A percentile compares a stretch with the other conserved stretches of the same genome.
These are phyloP conservation scores for Cercophora newfieldiana DNA, from an alignment of 495 filamentous ascomycete genomes.

Conservation along the genomic window DNA sequence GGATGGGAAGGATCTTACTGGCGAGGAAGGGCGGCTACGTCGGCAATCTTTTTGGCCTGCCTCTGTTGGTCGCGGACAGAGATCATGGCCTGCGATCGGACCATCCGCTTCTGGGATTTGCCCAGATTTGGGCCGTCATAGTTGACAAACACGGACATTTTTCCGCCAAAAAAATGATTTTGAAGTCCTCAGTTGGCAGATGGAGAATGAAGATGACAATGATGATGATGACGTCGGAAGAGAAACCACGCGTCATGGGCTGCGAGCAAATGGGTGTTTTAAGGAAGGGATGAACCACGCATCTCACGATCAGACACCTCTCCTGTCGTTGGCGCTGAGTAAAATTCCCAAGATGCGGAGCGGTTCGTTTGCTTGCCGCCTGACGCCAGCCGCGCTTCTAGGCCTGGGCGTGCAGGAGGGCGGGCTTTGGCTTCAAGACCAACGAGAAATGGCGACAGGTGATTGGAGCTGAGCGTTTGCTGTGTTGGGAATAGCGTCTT, in stretches of 20 bases:
- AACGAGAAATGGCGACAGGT: neutral
- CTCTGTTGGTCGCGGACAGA: conserved; percentile 11
- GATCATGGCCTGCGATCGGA: conserved; percentile 18
- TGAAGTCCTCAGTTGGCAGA: no score
- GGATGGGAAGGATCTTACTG: neutral
- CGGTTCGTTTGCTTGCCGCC: no score
- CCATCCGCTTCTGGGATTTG: conserved; percentile 14
- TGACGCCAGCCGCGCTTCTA: neutral
- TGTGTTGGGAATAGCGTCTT: neutral
- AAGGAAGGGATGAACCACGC: no score
- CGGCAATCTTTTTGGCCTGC: neutral
- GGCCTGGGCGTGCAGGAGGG: neutral
- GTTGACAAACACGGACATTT: conserved; percentile 19
- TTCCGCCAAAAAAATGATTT: no score
- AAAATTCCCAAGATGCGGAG: neutral
- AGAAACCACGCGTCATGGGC: no score
- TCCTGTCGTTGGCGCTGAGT: neutral
- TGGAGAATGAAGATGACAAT: no score
- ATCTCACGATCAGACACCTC: no score
- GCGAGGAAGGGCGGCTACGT: neutral
- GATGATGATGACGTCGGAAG: no score
- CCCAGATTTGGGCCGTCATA: conserved; percentile 17
- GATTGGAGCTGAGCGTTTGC: neutral
- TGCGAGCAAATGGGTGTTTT: no score
- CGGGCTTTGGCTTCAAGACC: neutral